Evolutionary conservation across 2,329 filamentous ascomycete genomes (phyloP).

Genomic region (Monilinia polystroma): DNA sequence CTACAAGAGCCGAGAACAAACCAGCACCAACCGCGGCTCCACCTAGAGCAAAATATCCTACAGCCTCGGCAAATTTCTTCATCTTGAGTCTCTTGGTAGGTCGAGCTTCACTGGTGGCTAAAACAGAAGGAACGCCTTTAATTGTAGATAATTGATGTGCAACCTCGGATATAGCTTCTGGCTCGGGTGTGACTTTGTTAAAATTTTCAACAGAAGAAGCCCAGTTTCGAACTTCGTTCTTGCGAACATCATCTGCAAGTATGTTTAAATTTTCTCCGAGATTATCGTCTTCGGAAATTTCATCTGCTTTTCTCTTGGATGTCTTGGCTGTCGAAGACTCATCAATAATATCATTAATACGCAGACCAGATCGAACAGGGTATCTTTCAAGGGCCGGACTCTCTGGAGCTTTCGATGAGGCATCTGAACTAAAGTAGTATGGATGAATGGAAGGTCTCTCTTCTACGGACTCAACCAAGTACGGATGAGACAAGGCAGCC

Average conservation of each 20-base stretch:
- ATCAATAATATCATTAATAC: slow-evolving; percentile 39
- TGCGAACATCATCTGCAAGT: slow-evolving; percentile 25
- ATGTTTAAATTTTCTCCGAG: not conserved
- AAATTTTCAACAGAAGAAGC: slow-evolving; percentile 22
- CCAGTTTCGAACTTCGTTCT: slow-evolving; percentile 35
- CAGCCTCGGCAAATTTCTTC: slow-evolving; percentile 33
- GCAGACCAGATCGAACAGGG: slow-evolving; percentile 33
- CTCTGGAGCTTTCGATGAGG: slow-evolving; percentile 16
- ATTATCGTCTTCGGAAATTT: slow-evolving; percentile 32
- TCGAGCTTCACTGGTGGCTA: slow-evolving; percentile 26
- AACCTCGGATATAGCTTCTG: not conserved
- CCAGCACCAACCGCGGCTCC: slow-evolving; percentile 41
- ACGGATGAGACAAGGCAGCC: not conserved
- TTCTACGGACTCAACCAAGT: not conserved
- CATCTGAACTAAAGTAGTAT: slow-evolving; percentile 21
- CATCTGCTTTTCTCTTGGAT: slow-evolving; percentile 38
- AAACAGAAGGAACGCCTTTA: not conserved
- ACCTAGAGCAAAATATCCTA: slow-evolving; percentile 41
- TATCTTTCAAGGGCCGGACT: slow-evolving; percentile 19
- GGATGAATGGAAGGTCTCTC: slow-evolving; percentile 10
- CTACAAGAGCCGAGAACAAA: slow-evolving; percentile 43
- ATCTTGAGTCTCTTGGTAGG: slow-evolving; percentile 37
- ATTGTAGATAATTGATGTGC: not conserved
- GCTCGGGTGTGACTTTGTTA: not conserved
- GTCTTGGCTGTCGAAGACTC: slow-evolving; percentile 21